Evolutionary conservation across 495 filamentous ascomycete genomes (phyloP).

Genomic region (Penicillium mononematosum): DNA sequence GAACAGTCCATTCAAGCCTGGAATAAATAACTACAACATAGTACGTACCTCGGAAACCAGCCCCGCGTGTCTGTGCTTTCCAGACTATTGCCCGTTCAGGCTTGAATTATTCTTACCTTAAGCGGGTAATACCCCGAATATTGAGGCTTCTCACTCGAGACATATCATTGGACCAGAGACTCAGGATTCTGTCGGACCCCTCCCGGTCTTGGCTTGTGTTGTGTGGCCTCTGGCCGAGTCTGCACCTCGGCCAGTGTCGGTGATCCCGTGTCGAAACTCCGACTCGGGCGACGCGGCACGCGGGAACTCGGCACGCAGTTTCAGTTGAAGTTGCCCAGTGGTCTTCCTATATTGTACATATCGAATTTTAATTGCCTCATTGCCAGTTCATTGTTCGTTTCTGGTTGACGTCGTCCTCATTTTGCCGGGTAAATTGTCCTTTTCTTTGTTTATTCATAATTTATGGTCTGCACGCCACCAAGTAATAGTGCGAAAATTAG

Average conservation of each 20-base stretch:
- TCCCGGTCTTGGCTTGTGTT: slow-evolving; percentile 4
- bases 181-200: not conserved
- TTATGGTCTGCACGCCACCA: not conserved
- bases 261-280: slow-evolving; percentile 17
- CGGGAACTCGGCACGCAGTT: slow-evolving; percentile 14
- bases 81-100: not conserved
- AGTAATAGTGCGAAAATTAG: not conserved
- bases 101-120: no score
- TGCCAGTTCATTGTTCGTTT: not conserved
- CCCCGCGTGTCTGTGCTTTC: slow-evolving; percentile 6
- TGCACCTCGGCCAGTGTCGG: slow-evolving; percentile 5
- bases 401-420: not conserved
- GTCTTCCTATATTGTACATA: no score
- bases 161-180: not conserved
- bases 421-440: slow-evolving; percentile 11
- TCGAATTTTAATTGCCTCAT: not conserved
- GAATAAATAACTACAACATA: not conserved
- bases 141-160: not conserved
- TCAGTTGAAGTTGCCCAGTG: not conserved
- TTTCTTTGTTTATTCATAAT: slow-evolving; percentile 1
- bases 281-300: slow-evolving; percentile 7
- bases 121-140: not conserved
- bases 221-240: not conserved
- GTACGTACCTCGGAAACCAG: not conserved
- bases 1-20: not conserved